Evolutionary conservation across 2,329 filamentous ascomycete species (phyloP).

Genomic region (Fusarium subglutinans): DNA sequence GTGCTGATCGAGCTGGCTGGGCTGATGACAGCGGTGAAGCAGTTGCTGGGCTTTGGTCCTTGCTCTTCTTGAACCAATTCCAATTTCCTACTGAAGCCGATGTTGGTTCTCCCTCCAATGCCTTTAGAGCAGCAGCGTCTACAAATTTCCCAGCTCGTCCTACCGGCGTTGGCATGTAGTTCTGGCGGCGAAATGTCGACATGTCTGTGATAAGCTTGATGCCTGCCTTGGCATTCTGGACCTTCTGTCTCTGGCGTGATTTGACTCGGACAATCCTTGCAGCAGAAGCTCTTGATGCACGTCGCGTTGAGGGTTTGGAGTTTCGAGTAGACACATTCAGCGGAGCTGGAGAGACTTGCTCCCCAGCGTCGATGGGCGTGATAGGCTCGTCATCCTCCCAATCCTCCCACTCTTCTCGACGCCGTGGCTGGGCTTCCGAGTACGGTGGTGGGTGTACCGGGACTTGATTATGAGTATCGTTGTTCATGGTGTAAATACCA

Average conservation of each 20-base stretch:
- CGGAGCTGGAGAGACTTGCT: slow-evolving; percentile 46
- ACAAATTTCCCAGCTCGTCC: slow-evolving; percentile 59
- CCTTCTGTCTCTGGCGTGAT: slow-evolving; percentile 69
- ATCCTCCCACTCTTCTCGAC: slow-evolving; percentile 61
- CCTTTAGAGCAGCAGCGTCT: slow-evolving; percentile 66
- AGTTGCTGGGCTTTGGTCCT: slow-evolving; percentile 42
- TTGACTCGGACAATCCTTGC: slow-evolving; percentile 59
- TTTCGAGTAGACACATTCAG: slow-evolving; percentile 22
- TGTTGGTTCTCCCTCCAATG: slow-evolving; percentile 65
- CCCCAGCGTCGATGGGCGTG: slow-evolving; percentile 52
- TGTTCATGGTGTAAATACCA: slow-evolving; percentile 24
- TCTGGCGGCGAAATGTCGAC: slow-evolving; percentile 59
- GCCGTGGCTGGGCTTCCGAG: slow-evolving; percentile 28
- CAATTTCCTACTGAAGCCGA: slow-evolving; percentile 66
- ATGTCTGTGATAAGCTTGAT: slow-evolving; percentile 78
- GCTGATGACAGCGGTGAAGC: slow-evolving; percentile 39
- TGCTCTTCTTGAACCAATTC: slow-evolving; percentile 62
- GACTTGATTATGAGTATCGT: slow-evolving; percentile 15
- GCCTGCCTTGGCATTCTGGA: slow-evolving; percentile 68
- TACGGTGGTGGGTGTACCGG: slow-evolving; percentile 23
- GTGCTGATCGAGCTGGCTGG: slow-evolving; percentile 37
- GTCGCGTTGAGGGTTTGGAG: slow-evolving; percentile 27
- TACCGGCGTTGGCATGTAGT: slow-evolving; percentile 47
- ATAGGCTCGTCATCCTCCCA: slow-evolving; percentile 61
- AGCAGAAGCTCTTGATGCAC: slow-evolving; percentile 50